These are phyloP conservation scores for Fusarium redolens DNA, from an alignment of 2,329 filamentous ascomycete species.

Conservation along the genomic window DNA sequence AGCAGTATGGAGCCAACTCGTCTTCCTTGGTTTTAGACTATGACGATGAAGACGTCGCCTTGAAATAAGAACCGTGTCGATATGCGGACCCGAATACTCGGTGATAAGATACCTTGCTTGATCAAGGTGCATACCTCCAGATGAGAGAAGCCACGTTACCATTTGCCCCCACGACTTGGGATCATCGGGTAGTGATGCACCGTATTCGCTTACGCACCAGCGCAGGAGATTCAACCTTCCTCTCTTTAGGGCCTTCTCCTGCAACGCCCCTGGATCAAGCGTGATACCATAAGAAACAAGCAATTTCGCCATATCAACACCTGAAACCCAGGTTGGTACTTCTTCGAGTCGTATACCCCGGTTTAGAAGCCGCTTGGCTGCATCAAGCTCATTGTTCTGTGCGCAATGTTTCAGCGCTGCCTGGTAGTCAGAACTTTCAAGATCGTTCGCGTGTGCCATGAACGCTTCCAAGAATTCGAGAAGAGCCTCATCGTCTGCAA, in stretches of 20 bases:
- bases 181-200: background rate
- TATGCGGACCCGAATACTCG: constrained; percentile 14
- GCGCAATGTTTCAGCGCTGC: background rate
- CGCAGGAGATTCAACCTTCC: background rate
- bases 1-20: constrained; percentile 13
- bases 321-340: background rate
- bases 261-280: background rate
- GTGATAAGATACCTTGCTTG: background rate
- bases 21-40: background rate
- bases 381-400: background rate
- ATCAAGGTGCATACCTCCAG: background rate
- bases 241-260: background rate
- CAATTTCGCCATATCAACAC: background rate
- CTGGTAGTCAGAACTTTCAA: background rate
- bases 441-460: background rate
- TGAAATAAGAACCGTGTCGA: background rate
- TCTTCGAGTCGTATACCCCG: background rate
- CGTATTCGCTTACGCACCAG: constrained; percentile 20
- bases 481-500: background rate
- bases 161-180: background rate
- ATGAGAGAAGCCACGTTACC: background rate
- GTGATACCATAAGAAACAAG: background rate
- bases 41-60: accelerated
- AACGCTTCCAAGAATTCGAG: background rate
- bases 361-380: background rate